phyloP scores from a whole-genome alignment of 208 protist species.

The Trypanosoma mega region DNA sequence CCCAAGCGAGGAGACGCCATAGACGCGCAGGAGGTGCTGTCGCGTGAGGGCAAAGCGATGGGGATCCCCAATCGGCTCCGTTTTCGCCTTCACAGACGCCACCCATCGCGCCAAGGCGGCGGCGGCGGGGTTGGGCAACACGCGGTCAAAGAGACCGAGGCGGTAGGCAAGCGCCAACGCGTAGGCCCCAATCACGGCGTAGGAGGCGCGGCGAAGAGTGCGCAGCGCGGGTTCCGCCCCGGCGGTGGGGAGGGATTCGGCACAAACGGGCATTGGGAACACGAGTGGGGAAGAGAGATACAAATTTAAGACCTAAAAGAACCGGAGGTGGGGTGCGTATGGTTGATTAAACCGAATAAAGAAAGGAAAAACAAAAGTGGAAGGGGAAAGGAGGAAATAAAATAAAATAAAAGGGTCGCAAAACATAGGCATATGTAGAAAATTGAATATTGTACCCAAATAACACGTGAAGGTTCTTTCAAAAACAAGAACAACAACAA shows the following conservation, averaged over 20 bases:
- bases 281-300: too few species aligned
- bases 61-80: slow-evolving; percentile 55
- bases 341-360: too few species aligned
- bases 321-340: too few species aligned
- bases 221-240: slow-evolving; percentile 6
- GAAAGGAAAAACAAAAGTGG: too few species aligned
- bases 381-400: too few species aligned
- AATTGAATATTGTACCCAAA: too few species aligned
- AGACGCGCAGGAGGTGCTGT: slow-evolving; percentile 52
- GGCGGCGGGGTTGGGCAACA: slow-evolving; percentile 33
- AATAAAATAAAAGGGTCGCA: too few species aligned
- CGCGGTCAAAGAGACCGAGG: slow-evolving; percentile 34
- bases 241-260: neutral
- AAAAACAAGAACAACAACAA: too few species aligned
- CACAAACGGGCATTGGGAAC: neutral
- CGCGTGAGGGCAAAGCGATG: slow-evolving; percentile 43
- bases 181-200: slow-evolving; percentile 59
- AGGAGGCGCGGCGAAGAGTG: slow-evolving; percentile 41
- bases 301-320: too few species aligned
- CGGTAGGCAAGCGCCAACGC: slow-evolving; percentile 56
- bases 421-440: too few species aligned
- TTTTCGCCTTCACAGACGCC: slow-evolving; percentile 52
- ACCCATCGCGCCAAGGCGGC: slow-evolving; percentile 41
- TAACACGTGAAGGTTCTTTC: too few species aligned
- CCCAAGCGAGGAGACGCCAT: slow-evolving; percentile 42